Evolutionary conservation across 2,329 filamentous ascomycete species (phyloP).

Genomic region (Hortaea werneckii): DNA sequence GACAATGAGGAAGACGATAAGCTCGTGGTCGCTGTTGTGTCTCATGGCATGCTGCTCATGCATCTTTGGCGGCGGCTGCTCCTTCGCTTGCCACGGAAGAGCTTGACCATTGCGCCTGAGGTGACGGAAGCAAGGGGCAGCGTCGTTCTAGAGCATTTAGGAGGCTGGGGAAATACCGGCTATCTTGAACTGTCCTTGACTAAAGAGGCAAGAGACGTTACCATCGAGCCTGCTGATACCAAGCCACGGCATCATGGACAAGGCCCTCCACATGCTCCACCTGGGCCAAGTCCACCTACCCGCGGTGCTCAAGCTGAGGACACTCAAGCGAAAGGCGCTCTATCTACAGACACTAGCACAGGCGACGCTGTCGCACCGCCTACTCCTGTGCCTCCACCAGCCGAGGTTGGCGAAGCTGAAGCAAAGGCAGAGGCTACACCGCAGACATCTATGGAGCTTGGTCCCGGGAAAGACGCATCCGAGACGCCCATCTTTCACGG

Average conservation of each 20-base stretch:
- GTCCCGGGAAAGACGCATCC: background rate
- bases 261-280: background rate
- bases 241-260: background rate
- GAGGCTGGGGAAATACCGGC: slow-evolving; percentile 57
- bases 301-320: too few species aligned
- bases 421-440: background rate
- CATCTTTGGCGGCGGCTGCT: slow-evolving; percentile 56
- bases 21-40: slow-evolving; percentile 55
- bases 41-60: slow-evolving; percentile 73
- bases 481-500: slow-evolving; percentile 15
- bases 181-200: slow-evolving; percentile 38
- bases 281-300: background rate
- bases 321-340: background rate
- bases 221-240: background rate
- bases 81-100: slow-evolving; percentile 40
- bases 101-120: slow-evolving; percentile 35
- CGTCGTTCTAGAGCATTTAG: slow-evolving; percentile 42
- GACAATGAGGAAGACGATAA: slow-evolving; percentile 14
- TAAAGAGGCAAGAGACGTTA: background rate
- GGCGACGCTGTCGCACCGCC: background rate
- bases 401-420: background rate
- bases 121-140: slow-evolving; percentile 28
- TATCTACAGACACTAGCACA: background rate
- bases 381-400: background rate
- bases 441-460: background rate